phyloP scores from a whole-genome alignment of 179 eudicot genomes.

The Carnegiea gigantea region DNA sequence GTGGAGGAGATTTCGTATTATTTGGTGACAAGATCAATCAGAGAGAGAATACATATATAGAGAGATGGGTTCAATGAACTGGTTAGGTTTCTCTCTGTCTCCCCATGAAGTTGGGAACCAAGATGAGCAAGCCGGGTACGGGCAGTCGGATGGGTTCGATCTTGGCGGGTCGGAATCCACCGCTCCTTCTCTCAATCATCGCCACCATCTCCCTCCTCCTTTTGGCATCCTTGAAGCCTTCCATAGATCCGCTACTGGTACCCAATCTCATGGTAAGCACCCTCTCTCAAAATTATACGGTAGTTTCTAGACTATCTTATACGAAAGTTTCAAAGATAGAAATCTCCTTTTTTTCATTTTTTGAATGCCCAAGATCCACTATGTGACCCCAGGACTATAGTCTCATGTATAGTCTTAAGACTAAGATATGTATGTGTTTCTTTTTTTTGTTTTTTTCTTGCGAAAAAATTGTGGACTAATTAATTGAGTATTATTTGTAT shows the following conservation, averaged over 20 bases:
- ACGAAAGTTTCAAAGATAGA: too few species aligned
- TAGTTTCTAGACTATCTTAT: too few species aligned
- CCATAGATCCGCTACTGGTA: slow-evolving; percentile 35
- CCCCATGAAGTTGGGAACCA: slow-evolving; percentile 45
- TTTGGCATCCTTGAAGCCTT: slow-evolving; percentile 68
- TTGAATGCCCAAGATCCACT: too few species aligned
- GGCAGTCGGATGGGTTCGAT: slow-evolving; percentile 39
- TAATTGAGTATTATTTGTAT: not conserved
- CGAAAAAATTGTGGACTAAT: too few species aligned
- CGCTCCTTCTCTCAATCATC: slow-evolving; percentile 32
- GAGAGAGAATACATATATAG: not conserved
- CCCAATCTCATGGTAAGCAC: slow-evolving; percentile 57
- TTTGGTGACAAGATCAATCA: not conserved
- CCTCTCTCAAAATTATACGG: not conserved
- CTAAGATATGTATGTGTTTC: too few species aligned
- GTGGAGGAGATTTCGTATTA: not conserved
- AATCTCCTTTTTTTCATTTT: not conserved
- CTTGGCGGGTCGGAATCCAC: slow-evolving; percentile 33
- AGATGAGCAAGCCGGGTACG: slow-evolving; percentile 23
- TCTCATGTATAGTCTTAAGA: too few species aligned
- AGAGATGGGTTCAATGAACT: slow-evolving; percentile 51
- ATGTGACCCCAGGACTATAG: too few species aligned
- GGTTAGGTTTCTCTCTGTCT: slow-evolving; percentile 87
- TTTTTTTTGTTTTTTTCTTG: too few species aligned
- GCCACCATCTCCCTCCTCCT: slow-evolving; percentile 40